Base-by-base conservation (phyloP, 2,329 filamentous ascomycete genomes). In the Massarina eburnea region DNA sequence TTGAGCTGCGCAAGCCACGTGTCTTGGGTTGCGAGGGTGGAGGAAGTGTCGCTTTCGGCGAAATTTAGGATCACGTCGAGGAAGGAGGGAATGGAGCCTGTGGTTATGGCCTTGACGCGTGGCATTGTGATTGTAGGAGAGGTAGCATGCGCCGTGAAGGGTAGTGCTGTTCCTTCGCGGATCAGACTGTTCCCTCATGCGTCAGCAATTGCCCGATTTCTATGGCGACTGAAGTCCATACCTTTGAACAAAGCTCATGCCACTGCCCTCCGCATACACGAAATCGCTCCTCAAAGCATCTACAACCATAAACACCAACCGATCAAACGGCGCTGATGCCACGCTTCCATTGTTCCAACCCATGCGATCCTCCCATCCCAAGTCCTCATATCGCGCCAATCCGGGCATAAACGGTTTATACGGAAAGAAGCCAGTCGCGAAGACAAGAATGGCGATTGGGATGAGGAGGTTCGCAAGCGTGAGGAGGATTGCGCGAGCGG, bases 81-180 rank as follows among this genome's bases (percentile, higher is more conserved):
- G 70, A 99, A 99, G 2, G 92, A 97, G 3, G 94, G 94, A n/a
- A 96, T 94, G 1, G 92, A 96, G 50, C 94, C 94, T 1, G 94
- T 97, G 1, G 94, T 99, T 53, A 99, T 91, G 39, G 94, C 91
- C 74, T 99, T 99, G 61, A 99, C 85, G 51, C 92, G 85, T 33
- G 94, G 94, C 94, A 99, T 97, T 15, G 94, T 99, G 51, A 99
- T 92, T 7, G 94, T 99, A 2, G 94, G 94, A 41, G 95, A 91
- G n/a, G 89, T 88, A 15, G 94, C 94, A 79, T 96, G 88, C 26
- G 92, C 92, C 24, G 94, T 99, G 68, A 95, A 99, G 3, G 94
- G 94, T 29, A 97, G 77, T 6, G 94, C 95, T 47, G 80, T 80
- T 48, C 92, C 92, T 70, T 84, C 78, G 62, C 86, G 83, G 65